Percentiles rank a stretch among this genome's conserved stretches.
Conservation (phyloP, 1,284 basidiomycete species). For the Ustilago hordei region DNA sequence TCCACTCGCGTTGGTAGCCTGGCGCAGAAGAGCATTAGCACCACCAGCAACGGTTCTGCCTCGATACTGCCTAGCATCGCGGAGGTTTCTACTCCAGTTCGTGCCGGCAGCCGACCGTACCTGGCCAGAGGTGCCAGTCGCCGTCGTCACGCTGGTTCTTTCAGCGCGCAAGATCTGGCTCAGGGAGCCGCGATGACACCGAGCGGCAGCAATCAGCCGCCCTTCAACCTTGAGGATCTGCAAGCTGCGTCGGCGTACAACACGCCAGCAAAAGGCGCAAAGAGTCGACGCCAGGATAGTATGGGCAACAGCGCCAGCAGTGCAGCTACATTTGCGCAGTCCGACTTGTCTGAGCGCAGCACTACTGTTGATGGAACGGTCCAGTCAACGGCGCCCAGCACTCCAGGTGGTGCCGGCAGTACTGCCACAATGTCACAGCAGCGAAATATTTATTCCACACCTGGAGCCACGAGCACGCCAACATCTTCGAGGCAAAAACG, state of each 20-base stretch:
- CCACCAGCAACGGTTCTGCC: constrained; percentile 22
- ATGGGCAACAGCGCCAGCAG: constrained; percentile 36
- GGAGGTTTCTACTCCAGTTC: constrained; percentile 49
- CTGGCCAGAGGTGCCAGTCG: constrained; percentile 37
- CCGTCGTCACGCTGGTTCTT: constrained; percentile 60
- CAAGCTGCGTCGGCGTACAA: constrained; percentile 42
- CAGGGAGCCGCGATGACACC: constrained; percentile 58
- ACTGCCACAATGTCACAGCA: constrained; percentile 8
- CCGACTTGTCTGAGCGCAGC: constrained; percentile 31
- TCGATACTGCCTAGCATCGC: constrained; percentile 60
- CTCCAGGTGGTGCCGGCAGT: constrained; percentile 16
- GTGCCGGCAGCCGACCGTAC: constrained; percentile 33
- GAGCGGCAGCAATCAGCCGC: constrained; percentile 32
- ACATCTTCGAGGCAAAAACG: constrained; percentile 40
- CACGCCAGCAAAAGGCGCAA: constrained; percentile 27
- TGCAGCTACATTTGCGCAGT: constrained; percentile 30
- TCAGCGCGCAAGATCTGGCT: constrained; percentile 63
- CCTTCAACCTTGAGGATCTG: constrained; percentile 45
- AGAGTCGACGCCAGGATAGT: constrained; percentile 32
- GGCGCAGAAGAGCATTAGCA: constrained; percentile 31
- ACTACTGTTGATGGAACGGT: constrained; percentile 11
- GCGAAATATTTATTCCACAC: constrained; percentile 15
- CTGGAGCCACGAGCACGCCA: constrained; percentile 36
- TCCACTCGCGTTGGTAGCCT: constrained; percentile 31
- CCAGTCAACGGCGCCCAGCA: constrained; percentile 34